Percentiles rank a stretch among this genome's conserved stretches.
These are phyloP conservation scores for Phallus indusiatus DNA, from an alignment of 768 basidiomycete species.

Conservation along the genomic window DNA sequence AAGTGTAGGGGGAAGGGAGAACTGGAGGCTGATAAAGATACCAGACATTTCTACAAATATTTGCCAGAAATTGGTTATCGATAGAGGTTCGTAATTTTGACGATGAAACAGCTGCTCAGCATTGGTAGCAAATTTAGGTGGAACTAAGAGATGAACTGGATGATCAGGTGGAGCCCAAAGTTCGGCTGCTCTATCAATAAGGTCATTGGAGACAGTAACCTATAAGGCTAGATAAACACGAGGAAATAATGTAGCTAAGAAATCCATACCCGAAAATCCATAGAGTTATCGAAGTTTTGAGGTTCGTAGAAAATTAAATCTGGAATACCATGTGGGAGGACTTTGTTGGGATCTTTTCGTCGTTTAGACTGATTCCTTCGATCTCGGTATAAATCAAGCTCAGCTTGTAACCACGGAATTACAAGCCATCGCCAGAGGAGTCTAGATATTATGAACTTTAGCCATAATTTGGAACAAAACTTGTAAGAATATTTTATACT, in stretches of 20 bases:
- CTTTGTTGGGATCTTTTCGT: slow-evolving; percentile 25
- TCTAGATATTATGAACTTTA: slow-evolving; percentile 14
- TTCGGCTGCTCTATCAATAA: slow-evolving; percentile 15
- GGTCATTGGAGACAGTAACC: slow-evolving; percentile 14
- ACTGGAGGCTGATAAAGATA: too few species aligned
- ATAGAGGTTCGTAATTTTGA: too few species aligned
- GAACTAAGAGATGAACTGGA: slow-evolving; percentile 27
- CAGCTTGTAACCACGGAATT: slow-evolving; percentile 25
- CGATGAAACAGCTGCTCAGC: too few species aligned
- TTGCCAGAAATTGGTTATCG: too few species aligned
- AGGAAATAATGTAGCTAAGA: background rate
- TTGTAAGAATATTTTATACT: background rate
- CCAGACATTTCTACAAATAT: too few species aligned
- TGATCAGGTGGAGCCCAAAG: slow-evolving; percentile 26
- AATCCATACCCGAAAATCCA: slow-evolving; percentile 27
- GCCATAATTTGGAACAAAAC: too few species aligned
- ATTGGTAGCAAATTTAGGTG: slow-evolving; percentile 17
- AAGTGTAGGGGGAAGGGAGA: too few species aligned
- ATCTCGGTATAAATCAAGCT: slow-evolving; percentile 24
- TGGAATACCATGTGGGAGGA: slow-evolving; percentile 32
- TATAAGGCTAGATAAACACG: background rate
- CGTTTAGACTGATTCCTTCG: slow-evolving; percentile 17
- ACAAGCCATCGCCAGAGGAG: slow-evolving; percentile 32
- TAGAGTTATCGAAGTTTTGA: slow-evolving; percentile 15
- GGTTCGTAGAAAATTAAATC: slow-evolving; percentile 23